A percentile compares a stretch with the other conserved stretches of the same genome.
Conservation (phyloP, 345 rosid genomes). For the Salix arbutifolia region DNA sequence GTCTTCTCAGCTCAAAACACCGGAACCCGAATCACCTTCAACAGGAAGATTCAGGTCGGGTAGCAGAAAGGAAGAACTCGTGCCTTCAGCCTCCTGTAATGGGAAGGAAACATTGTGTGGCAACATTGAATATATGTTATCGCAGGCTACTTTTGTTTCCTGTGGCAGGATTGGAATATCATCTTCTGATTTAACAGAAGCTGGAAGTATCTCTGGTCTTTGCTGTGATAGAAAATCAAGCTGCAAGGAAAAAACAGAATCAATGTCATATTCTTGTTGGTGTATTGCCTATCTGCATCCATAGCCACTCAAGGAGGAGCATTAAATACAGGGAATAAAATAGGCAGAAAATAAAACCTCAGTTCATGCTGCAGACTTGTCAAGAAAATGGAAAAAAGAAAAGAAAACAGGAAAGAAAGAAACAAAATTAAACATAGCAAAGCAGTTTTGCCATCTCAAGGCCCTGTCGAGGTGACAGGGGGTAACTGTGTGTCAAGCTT, state of each 20-base stretch:
- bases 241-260: constrained; percentile 17
- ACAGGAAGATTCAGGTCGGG: constrained; percentile 65
- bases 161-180: not conserved
- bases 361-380: no score
- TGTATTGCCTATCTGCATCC: not conserved
- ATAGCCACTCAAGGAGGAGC: not conserved
- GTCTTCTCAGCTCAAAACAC: constrained; percentile 28
- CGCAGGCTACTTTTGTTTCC: constrained; percentile 6
- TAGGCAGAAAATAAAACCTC: not conserved
- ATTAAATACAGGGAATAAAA: not conserved
- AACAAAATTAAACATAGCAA: no score
- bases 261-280: not conserved
- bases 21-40: constrained; percentile 29
- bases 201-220: not conserved
- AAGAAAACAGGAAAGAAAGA: no score
- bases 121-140: not conserved
- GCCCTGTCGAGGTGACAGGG: no score
- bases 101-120: not conserved
- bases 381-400: no score
- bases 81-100: constrained; percentile 9
- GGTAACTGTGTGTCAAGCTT: no score
- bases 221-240: constrained; percentile 11
- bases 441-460: no score
- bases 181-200: constrained; percentile 1
- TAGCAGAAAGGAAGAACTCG: constrained; percentile 30